phyloP scores from a whole-genome alignment of 352 stramenopile species.

The Phytophthora ohioensis region DNA sequence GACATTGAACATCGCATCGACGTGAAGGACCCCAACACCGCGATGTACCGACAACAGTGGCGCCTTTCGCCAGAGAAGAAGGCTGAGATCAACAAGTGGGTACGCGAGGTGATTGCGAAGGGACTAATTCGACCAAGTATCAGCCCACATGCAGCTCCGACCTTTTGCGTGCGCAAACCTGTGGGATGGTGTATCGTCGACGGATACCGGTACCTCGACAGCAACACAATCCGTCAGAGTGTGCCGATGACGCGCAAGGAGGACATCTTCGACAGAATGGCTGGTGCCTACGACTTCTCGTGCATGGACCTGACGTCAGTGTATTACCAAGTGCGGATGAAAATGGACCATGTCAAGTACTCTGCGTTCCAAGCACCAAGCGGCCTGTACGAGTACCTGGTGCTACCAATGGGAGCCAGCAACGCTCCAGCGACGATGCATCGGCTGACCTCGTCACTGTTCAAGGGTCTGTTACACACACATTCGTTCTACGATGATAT shows the following conservation, averaged over 20 bases:
- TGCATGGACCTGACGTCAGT: conserved; percentile 1
- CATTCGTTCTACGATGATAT: too few species aligned
- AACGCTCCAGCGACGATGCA: too few species aligned
- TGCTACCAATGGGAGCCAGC: conserved; percentile 1
- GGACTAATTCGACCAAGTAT: conserved; percentile 29
- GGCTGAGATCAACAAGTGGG: too few species aligned
- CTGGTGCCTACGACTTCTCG: conserved; percentile 26
- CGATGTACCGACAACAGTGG: too few species aligned
- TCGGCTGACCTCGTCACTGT: too few species aligned
- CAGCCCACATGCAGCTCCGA: conserved; percentile 30
- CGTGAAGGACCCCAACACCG: too few species aligned
- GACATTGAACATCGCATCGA: conserved; percentile 13
- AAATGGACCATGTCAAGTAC: conserved; percentile 22
- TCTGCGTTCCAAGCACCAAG: conserved; percentile 31
- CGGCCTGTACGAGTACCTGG: conserved; percentile 33
- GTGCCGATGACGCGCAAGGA: conserved; percentile 39
- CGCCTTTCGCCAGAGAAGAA: too few species aligned
- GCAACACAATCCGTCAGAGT: conserved; percentile 14
- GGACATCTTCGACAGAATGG: conserved; percentile 35
- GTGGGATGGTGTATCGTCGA: conserved; percentile 41
- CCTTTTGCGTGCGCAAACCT: conserved; percentile 40
- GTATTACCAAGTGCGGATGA: too few species aligned
- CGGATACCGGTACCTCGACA: conserved; percentile 32
- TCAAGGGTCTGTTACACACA: too few species aligned
- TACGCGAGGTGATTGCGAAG: conserved; percentile 13